A percentile compares a stretch with the other conserved stretches of the same genome.
Evolutionary conservation across 768 basidiomycete genomes (phyloP).

Genomic region (Hypholoma fasciculare): DNA sequence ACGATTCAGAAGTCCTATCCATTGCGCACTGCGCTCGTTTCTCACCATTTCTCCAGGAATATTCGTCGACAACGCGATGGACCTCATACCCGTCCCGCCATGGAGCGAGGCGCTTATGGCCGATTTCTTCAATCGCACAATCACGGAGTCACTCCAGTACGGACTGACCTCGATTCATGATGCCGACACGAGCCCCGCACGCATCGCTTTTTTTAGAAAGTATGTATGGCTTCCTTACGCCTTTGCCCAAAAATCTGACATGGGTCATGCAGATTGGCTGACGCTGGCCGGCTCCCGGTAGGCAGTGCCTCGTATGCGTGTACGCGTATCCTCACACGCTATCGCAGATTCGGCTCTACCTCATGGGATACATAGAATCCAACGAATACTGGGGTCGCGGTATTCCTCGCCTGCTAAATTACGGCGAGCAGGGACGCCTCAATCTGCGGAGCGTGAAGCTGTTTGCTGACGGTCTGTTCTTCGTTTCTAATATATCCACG

Average conservation of each 20-base stretch:
- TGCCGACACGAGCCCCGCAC: slow-evolving; percentile 52
- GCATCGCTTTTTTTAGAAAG: slow-evolving; percentile 68
- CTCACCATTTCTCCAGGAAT: slow-evolving; percentile 44
- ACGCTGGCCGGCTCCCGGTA: slow-evolving; percentile 63
- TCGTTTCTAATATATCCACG: neutral
- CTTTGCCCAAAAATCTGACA: neutral
- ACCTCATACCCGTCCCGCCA: slow-evolving; percentile 66
- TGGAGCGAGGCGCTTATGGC: slow-evolving; percentile 59
- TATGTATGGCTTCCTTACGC: neutral
- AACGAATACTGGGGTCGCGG: slow-evolving; percentile 67
- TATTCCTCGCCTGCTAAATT: slow-evolving; percentile 57
- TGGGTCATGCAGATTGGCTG: slow-evolving; percentile 26
- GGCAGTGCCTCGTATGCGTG: slow-evolving; percentile 18
- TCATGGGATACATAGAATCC: slow-evolving; percentile 55
- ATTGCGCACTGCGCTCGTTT: neutral
- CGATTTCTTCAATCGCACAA: slow-evolving; percentile 58
- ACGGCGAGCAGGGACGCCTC: slow-evolving; percentile 54
- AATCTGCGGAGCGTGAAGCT: slow-evolving; percentile 72
- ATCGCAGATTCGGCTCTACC: slow-evolving; percentile 54
- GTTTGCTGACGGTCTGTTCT: slow-evolving; percentile 64
- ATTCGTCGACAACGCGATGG: slow-evolving; percentile 88
- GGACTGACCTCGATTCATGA: slow-evolving; percentile 93
- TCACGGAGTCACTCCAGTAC: slow-evolving; percentile 65
- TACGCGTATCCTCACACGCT: neutral
- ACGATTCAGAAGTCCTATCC: neutral